Percentiles rank a stretch among this genome's conserved stretches.
Evolutionary conservation across 805 yeast species (phyloP).

Genomic region (Cyberlindnera saturnus): DNA sequence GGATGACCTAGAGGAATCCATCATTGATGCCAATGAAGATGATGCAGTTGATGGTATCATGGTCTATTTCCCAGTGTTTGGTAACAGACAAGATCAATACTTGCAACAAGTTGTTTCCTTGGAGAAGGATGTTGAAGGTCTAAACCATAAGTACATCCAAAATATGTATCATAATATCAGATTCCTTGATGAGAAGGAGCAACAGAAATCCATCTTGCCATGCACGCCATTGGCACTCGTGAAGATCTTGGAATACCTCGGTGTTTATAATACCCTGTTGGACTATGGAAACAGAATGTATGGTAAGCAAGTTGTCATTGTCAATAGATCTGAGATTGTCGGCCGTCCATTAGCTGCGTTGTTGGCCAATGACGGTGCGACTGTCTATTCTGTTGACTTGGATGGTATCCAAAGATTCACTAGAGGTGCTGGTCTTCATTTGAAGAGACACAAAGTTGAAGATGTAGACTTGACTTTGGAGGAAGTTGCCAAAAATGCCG

Average conservation of each 20-base stretch:
- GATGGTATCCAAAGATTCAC: slow-evolving; percentile 87
- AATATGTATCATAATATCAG: slow-evolving; percentile 93
- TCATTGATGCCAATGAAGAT: slow-evolving; percentile 78
- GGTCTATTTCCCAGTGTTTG: slow-evolving; percentile 97
- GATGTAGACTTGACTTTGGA: slow-evolving; percentile 50
- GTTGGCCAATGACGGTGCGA: slow-evolving; percentile 95
- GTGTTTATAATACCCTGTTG: slow-evolving; percentile 75
- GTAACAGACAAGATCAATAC: slow-evolving; percentile 91
- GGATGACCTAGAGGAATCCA: slow-evolving; percentile 78
- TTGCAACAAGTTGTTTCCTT: slow-evolving; percentile 87
- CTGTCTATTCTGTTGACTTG: slow-evolving; percentile 86
- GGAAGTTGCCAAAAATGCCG: slow-evolving; percentile 67
- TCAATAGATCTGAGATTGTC: slow-evolving; percentile 93
- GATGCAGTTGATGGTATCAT: slow-evolving; percentile 81
- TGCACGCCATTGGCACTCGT: slow-evolving; percentile 96
- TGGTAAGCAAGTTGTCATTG: slow-evolving; percentile 87
- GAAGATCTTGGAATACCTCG: slow-evolving; percentile 84
- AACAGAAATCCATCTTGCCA: slow-evolving; percentile 80
- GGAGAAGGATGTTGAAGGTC: slow-evolving; percentile 94
- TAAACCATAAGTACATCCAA: slow-evolving; percentile 84
- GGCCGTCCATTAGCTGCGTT: slow-evolving; percentile 96
- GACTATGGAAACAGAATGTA: slow-evolving; percentile 88
- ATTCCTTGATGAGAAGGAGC: slow-evolving; percentile 63
- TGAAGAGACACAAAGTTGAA: slow-evolving; percentile 76
- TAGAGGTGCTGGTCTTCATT: slow-evolving; percentile 84